Conservation (phyloP, 371 early-diverging fungal genomes). For the Capillidium rhysosporum region DNA sequence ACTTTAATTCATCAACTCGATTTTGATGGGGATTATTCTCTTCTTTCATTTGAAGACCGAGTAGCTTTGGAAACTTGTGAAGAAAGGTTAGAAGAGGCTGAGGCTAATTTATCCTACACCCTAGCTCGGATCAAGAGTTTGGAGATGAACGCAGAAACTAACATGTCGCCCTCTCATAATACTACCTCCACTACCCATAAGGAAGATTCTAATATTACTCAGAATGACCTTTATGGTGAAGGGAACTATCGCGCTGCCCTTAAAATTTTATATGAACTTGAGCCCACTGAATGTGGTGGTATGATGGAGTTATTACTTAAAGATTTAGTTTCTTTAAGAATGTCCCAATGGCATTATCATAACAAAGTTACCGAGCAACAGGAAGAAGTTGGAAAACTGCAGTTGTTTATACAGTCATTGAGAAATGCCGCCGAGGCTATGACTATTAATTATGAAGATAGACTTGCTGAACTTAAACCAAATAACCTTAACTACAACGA, state of each 20-base stretch:
- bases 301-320: conserved; percentile 4
- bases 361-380: not conserved
- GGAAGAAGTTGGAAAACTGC: not conserved
- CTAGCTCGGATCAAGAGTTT: not conserved
- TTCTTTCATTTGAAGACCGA: not conserved
- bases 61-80: not conserved
- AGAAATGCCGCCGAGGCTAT: not conserved
- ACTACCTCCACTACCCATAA: no score
- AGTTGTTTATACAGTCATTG: not conserved
- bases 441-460: conserved; percentile 1
- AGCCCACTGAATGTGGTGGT: not conserved
- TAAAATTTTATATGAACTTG: conserved; percentile 3
- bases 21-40: not conserved
- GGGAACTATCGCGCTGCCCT: conserved; percentile 1
- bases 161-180: not conserved
- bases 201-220: not conserved
- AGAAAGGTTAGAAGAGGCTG: not conserved
- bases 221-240: conserved; percentile 5
- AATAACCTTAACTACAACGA: no score
- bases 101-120: conserved; percentile 4
- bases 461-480: not conserved
- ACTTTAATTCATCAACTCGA: not conserved
- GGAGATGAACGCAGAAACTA: not conserved
- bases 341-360: not conserved
- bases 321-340: not conserved